Evolutionary conservation across 192 early-diverging fungal species (phyloP), one percentile per base, ranked within the genome.

Genomic region (Podila verticillata): DNA sequence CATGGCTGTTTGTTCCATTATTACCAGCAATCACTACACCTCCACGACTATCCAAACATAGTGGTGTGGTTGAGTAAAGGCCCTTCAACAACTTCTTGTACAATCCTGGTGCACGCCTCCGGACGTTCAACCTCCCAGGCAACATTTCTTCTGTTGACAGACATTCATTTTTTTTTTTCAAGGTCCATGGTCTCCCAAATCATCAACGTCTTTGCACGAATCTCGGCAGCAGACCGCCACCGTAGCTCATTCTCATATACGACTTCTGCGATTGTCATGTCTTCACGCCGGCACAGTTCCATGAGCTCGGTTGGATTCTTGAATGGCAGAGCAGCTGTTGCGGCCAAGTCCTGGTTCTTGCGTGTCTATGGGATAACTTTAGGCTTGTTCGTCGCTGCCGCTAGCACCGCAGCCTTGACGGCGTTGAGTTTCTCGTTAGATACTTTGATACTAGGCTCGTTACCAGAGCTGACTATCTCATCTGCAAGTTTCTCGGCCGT

Each of bases 101-200:
- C 74, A 98, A 86, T 4, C 83, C 87, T 28, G 97, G 97, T 8
- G 97, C 96, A 61, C 97, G 88, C 57, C 97, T 88, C 36, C 87
- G 85, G 20, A 97, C 95, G 31, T 89, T 90, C n/a, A 98, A 85
- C 35, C 88, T 87, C 15, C 95, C 96, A 7, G 96, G 96, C 4
- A 98, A 87, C 69, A 71, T 75, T 65, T 87, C 84, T 22, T 88
- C 85, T 7, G 69, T 79, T 4, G 91, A 90, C 48, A 93, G 79
- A 35, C 90, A 91, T 32, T 92, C 92, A 34, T 92, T 89, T 69
- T 87, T 87, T n/a, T 68, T 93, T 95, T 31, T 88, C 89, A 80
- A 95, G 85, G 82, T 97, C 92, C 96, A 98, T 98, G 61, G 95
- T 94, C 39, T 92, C 85, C 97, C 96, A 98, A 70, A 98, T 93